Base-by-base conservation (phyloP, 805 yeast species). In the Metschnikowia dekortorum region DNA sequence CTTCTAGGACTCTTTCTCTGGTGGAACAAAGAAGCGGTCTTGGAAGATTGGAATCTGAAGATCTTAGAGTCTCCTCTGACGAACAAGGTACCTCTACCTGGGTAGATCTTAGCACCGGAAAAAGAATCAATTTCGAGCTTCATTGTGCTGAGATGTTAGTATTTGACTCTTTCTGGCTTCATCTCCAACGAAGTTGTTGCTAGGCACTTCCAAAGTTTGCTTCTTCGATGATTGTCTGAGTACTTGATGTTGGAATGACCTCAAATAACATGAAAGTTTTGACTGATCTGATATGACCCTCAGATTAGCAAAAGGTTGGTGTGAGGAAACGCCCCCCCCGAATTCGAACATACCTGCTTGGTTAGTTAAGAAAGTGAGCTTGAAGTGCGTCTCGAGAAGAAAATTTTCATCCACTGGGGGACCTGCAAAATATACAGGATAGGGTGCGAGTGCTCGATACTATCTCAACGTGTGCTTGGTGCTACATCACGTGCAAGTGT, bases 1-100 rank as follows among this genome's bases (percentile, higher is more conserved):
- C 97, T 88, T 86, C 99, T 91, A 82, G 99, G 99, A 91, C 94
- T 94, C 96, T 94, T 94, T 87, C 97, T 90, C 84, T 94, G 99
- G 74, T 85, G 84, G 94, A 94, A 94, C 72, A 94, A 86, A 74
- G 98, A 90, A 70, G 96, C 92, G 73, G 96, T 84, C 82, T 94
- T 94, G 67, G 97, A 87, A 77, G 88, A 84, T 78, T 87, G 95
- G 94, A 94, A 94, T 85, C 99, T 91, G 96, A 94, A 94, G 72
- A 91, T 79, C 85, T 94, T 94, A 74, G 98, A 91, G 89, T 94
- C 99, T 71, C 98, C 98, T 82, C 99, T 90, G 79, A 94, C 90
- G 75, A 89, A 94, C 77, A 94, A 85, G 75, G 95, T 89, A 81
- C 99, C 98, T 85, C 97, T 89, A 81, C 99, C 99, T 83, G 99